Percentiles rank a stretch among this genome's conserved stretches.
These are phyloP conservation scores for Colletotrichum sp. DNA, from an alignment of 2,329 filamentous ascomycete species.

Conservation along the genomic window DNA sequence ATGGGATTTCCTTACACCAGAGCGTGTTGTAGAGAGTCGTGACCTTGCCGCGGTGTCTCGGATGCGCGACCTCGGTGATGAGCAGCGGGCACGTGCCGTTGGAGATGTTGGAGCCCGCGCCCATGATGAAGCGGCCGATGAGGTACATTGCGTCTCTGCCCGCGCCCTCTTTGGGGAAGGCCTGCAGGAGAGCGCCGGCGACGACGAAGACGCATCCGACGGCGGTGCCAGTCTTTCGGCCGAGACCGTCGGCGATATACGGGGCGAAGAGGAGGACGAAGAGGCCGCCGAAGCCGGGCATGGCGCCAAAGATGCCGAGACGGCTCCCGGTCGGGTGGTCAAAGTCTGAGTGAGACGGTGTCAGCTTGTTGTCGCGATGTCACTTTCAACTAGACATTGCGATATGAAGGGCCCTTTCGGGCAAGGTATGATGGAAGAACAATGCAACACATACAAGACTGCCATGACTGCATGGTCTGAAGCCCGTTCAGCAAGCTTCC, in stretches of 20 bases:
- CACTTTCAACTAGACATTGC: not conserved
- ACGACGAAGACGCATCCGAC: constrained; percentile 53
- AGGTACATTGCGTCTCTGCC: constrained; percentile 41
- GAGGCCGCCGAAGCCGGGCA: constrained; percentile 53
- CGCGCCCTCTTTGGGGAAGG: constrained; percentile 41
- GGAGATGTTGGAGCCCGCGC: constrained; percentile 53
- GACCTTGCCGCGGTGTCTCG: constrained; percentile 51
- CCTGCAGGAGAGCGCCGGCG: constrained; percentile 45
- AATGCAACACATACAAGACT: constrained; percentile 31
- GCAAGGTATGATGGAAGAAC: not conserved
- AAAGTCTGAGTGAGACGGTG: constrained; percentile 28
- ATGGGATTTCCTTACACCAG: constrained; percentile 35
- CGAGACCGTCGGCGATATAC: constrained; percentile 47
- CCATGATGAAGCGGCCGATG: constrained; percentile 57
- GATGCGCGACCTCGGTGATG: constrained; percentile 54
- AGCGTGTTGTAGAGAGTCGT: constrained; percentile 55
- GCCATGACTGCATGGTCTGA: constrained; percentile 49
- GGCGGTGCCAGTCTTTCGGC: constrained; percentile 49
- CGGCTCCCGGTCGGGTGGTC: constrained; percentile 35
- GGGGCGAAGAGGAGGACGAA: constrained; percentile 51
- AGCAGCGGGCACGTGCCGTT: constrained; percentile 52
- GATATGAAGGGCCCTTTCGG: rapidly evolving
- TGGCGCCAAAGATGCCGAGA: constrained; percentile 49
- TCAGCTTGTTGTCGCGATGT: not conserved
- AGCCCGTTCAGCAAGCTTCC: constrained; percentile 52